Conservation (phyloP, 176 grass and related monocot genomes). For the Triticum dicoccoides region DNA sequence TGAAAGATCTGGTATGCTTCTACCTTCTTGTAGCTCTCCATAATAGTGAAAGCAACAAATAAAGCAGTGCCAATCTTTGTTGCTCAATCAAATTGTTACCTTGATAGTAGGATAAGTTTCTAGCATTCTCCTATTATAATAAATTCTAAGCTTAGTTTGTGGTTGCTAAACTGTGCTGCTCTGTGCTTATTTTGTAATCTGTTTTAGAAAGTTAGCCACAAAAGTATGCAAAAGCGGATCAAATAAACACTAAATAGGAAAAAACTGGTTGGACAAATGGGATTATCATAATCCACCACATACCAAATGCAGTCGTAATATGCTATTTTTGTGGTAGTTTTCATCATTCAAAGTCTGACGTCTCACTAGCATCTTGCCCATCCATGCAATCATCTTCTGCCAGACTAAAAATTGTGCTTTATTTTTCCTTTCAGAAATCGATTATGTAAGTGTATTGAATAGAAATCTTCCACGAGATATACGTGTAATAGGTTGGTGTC, state of each 20-base stretch:
- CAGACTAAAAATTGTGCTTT: not conserved
- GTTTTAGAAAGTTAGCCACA: not conserved
- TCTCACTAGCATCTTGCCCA: slow-evolving; percentile 8
- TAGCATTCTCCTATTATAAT: not conserved
- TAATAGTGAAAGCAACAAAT: not conserved
- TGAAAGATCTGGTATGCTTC: slow-evolving; percentile 54
- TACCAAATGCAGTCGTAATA: not conserved
- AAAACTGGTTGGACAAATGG: not conserved
- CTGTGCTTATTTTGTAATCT: not conserved
- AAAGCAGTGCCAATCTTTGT: slow-evolving; percentile 22
- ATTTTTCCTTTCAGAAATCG: slow-evolving; percentile 66
- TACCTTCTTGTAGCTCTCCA: slow-evolving; percentile 8
- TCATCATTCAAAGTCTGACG: not conserved
- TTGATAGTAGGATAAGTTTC: not conserved
- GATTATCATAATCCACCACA: no score
- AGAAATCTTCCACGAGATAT: slow-evolving; percentile 88
- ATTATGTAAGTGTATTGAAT: slow-evolving; percentile 92
- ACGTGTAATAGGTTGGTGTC: slow-evolving; percentile 82
- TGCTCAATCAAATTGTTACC: slow-evolving; percentile 24
- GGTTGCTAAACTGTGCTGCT: not conserved
- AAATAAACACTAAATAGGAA: not conserved
- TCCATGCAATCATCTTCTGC: not conserved
- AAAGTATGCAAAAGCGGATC: not conserved
- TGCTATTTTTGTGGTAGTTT: not conserved
- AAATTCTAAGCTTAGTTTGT: not conserved